Evolutionary conservation across 2,329 filamentous ascomycete genomes (phyloP).

Genomic region (Pyricularia pennisetigena): DNA sequence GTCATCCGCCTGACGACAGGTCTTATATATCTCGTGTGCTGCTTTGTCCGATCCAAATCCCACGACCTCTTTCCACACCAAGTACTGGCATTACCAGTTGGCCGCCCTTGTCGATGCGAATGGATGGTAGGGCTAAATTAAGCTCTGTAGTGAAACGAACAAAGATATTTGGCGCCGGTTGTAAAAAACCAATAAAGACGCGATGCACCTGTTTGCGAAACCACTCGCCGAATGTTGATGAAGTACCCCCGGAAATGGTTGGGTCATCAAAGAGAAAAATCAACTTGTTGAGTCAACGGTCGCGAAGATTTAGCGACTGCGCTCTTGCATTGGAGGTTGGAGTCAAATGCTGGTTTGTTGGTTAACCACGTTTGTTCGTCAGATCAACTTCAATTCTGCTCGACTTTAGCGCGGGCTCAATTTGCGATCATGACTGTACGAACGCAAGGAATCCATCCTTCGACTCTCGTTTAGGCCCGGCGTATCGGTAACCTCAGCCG

Average conservation of each 20-base stretch:
- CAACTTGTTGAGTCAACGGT: background rate
- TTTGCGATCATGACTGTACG: background rate
- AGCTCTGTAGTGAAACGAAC: background rate
- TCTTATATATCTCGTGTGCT: background rate
- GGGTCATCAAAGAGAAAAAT: background rate
- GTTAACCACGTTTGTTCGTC: background rate
- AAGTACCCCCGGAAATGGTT: background rate
- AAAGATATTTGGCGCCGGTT: background rate
- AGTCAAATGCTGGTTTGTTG: background rate
- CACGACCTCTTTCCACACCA: background rate
- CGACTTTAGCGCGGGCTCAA: background rate
- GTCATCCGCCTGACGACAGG: background rate
- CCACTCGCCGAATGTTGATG: background rate
- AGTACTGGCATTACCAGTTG: background rate
- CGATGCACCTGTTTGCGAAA: background rate
- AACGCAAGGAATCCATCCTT: background rate
- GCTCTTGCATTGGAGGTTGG: background rate
- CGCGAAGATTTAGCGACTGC: background rate
- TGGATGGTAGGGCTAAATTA: background rate
- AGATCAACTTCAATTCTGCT: background rate
- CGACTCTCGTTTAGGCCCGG: background rate
- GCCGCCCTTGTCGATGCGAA: background rate
- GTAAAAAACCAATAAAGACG: background rate
- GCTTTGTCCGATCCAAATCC: background rate
- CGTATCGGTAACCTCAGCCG: background rate